phyloP scores from a whole-genome alignment of 2,329 filamentous ascomycete genomes.

The Fusarium sp. region DNA sequence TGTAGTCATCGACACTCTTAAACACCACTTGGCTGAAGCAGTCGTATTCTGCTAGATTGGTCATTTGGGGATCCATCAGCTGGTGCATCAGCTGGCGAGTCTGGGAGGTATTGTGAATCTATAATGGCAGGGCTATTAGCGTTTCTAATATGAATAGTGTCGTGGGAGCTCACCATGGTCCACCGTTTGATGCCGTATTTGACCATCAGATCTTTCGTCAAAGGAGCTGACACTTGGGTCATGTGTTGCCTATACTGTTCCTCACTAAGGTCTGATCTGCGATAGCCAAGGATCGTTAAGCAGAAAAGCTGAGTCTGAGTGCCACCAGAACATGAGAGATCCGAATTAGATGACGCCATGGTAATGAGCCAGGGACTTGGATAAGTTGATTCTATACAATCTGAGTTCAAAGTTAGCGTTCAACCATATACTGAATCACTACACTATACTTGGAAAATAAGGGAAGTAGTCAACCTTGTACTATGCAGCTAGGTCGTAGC shows the following conservation, averaged over 20 bases:
- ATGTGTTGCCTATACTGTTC: slow-evolving; percentile 42
- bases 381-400: too few relatives aligned
- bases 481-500: too few relatives aligned
- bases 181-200: slow-evolving; percentile 43
- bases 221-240: slow-evolving; percentile 37
- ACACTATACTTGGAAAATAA: too few relatives aligned
- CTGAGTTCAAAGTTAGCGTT: too few relatives aligned
- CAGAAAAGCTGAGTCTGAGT: not conserved
- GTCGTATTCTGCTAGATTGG: slow-evolving; percentile 6
- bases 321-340: too few relatives aligned
- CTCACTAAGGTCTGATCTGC: slow-evolving; percentile 37
- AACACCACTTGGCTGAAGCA: slow-evolving; percentile 19
- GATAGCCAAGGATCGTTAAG: slow-evolving; percentile 43
- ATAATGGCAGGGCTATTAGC: too few relatives aligned
- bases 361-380: too few relatives aligned
- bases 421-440: too few relatives aligned
- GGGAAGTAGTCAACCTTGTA: too few relatives aligned
- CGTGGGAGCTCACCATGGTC: slow-evolving; percentile 22
- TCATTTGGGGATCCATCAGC: slow-evolving; percentile 8
- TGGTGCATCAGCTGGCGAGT: not conserved
- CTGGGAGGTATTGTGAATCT: slow-evolving; percentile 4
- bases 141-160: too few relatives aligned
- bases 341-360: too few relatives aligned
- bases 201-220: slow-evolving; percentile 38
- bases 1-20: slow-evolving; percentile 1